Base-by-base conservation (phyloP, 1,284 basidiomycete species). In the Leccinum pseudoinsigne region DNA sequence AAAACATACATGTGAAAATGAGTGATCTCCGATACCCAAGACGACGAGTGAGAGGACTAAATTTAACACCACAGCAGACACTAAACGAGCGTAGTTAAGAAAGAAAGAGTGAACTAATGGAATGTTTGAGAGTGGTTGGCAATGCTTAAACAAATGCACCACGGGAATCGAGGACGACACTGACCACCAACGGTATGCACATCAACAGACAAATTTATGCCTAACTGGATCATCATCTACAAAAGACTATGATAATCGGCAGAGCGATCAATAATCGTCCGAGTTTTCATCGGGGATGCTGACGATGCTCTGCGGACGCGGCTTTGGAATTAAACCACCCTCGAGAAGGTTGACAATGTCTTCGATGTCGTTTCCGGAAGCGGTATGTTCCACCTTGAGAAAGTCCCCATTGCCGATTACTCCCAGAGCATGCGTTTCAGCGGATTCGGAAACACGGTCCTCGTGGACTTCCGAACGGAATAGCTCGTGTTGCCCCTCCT, bases 331-430 rank as follows among this genome's bases (percentile, higher is more conserved):
- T 16, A 79, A 73, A 55, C 67, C 70, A 1, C 78, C 73, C 74
- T 90, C 86, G 11, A 90, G 82, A 67, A 89, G 78, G 67, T 82
- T 85, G 66, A 90, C 84, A 60, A 90, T 84, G 62, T 85, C 83
- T 71, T 85, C 89, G 34, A 88, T 78, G 34, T 88, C 82, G 58
- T 75, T 69, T 14, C 72, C 79, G 16, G 60, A 36, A 58, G 61
- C 55, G 31, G 64, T 50, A 14, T 60, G 65, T 26, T 73, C 68
- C 42, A 67, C 68, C 42, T 69, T 61, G 51, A 60, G 16, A 57
- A 31, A 28, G 16, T 64, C 53, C 54, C 64, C 65, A 28, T 71
- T 68, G 51, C 38, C 45, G 7, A 50, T 14, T 7, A 65, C 57
- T 60, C 66, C 58, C 34, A 34, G 47, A 36, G 55, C 21, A 60